A percentile compares a stretch with the other conserved stretches of the same genome.
Evolutionary conservation across 2,329 filamentous ascomycete genomes (phyloP).

Genomic region (Aspergillus brasiliensis): DNA sequence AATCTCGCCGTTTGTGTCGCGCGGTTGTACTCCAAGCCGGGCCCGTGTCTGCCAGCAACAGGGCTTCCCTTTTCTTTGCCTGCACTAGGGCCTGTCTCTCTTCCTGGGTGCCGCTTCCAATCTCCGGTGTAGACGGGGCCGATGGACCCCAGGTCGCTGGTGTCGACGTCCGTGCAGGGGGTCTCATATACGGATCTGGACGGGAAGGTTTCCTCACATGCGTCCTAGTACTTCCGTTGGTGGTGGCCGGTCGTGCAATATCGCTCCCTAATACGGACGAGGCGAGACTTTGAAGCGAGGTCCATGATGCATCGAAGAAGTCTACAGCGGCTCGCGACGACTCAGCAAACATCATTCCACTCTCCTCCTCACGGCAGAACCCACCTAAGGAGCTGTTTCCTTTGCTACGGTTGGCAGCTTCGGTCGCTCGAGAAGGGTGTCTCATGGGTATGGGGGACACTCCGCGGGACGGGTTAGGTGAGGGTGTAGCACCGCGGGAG

Average conservation of each 20-base stretch:
- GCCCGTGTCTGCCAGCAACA: conserved; percentile 48
- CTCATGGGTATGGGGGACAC: conserved; percentile 43
- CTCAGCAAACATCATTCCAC: conserved; percentile 25
- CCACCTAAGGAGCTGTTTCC: conserved; percentile 30
- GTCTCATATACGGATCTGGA: conserved; percentile 33
- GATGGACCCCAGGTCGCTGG: conserved; percentile 47
- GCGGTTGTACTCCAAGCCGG: conserved; percentile 36
- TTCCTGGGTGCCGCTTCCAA: conserved; percentile 45
- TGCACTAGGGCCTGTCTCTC: conserved; percentile 49
- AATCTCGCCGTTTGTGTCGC: conserved; percentile 51
- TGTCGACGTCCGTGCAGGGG: conserved; percentile 25
- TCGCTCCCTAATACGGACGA: conserved; percentile 51
- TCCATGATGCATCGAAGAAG: conserved; percentile 51
- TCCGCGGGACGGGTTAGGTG: conserved; percentile 38
- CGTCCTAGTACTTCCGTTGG: conserved; percentile 29
- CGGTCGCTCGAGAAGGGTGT: conserved; percentile 37
- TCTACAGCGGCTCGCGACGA: conserved; percentile 33
- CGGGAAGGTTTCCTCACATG: conserved; percentile 42
- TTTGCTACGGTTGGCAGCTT: conserved; percentile 25
- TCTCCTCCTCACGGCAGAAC: conserved; percentile 25
- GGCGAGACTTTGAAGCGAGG: conserved; percentile 52
- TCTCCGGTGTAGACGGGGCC: conserved; percentile 29
- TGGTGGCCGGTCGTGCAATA: conserved; percentile 28
- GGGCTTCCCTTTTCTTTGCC: conserved; percentile 50
- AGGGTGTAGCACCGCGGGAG: conserved; percentile 46